A percentile compares a stretch with the other conserved stretches of the same genome.
Evolutionary conservation across 2,329 filamentous ascomycete species (phyloP).

Genomic region (Myriosclerotinia duriaeana): DNA sequence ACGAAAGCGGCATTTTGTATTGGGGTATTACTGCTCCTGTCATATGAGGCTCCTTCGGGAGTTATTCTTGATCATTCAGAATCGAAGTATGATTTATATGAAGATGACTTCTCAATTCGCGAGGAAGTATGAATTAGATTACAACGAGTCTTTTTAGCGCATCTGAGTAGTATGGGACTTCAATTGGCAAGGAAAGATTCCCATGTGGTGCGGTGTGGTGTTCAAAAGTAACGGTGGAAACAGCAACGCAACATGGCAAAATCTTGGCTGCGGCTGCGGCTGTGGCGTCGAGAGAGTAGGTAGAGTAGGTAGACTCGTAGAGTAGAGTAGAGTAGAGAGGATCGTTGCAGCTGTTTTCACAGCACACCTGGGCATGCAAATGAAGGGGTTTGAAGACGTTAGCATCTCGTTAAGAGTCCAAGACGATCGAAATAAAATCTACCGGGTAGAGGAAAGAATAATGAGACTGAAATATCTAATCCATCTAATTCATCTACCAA

Average conservation of each 20-base stretch:
- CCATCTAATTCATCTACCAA: background rate
- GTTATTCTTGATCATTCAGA: background rate
- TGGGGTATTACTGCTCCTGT: background rate
- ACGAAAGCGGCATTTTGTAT: background rate
- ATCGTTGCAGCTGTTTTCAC: constrained; percentile 1
- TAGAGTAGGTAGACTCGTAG: too few relatives aligned
- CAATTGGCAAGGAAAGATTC: background rate
- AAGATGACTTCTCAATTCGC: background rate
- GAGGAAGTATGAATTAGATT: background rate
- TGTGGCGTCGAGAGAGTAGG: background rate
- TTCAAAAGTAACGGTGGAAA: background rate
- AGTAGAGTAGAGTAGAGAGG: background rate
- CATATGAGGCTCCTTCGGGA: background rate
- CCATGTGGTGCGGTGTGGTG: background rate
- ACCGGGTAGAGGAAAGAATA: too few relatives aligned
- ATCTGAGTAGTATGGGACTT: background rate
- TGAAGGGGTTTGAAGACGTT: background rate
- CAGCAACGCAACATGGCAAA: background rate
- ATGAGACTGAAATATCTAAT: too few relatives aligned
- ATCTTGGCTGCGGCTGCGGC: background rate
- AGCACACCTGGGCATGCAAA: constrained; percentile 3
- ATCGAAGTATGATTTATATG: background rate
- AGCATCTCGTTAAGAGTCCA: background rate
- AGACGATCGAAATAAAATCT: background rate
- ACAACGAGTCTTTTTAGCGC: background rate